Conservation (phyloP, 1,284 basidiomycete species). For the Sporisorium scitamineum region DNA sequence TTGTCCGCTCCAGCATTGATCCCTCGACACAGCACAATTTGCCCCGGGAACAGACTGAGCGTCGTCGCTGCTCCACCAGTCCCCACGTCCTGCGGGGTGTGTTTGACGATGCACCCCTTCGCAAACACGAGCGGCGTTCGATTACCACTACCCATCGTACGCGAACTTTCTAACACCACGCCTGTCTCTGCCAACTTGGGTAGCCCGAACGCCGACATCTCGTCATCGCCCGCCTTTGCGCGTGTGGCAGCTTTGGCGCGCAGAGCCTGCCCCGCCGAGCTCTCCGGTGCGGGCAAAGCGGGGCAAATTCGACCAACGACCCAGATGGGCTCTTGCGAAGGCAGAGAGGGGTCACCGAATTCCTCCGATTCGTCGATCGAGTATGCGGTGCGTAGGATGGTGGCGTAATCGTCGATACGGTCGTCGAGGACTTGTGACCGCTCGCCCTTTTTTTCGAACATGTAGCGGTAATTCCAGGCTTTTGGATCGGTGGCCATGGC, state of each 20-base stretch:
- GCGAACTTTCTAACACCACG: slow-evolving; percentile 55
- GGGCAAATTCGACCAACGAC: slow-evolving; percentile 62
- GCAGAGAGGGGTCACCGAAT: slow-evolving; percentile 58
- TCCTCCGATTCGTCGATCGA: slow-evolving; percentile 40
- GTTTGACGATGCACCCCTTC: slow-evolving; percentile 45
- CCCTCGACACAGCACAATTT: slow-evolving; percentile 87
- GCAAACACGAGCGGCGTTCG: slow-evolving; percentile 54
- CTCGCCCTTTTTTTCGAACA: slow-evolving; percentile 67
- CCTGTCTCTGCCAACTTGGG: slow-evolving; percentile 45
- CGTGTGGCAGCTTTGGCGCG: slow-evolving; percentile 9
- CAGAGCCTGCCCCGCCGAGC: slow-evolving; percentile 19
- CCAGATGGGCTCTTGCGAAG: slow-evolving; percentile 62
- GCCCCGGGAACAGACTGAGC: slow-evolving; percentile 85
- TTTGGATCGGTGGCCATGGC: slow-evolving; percentile 63
- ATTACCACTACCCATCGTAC: slow-evolving; percentile 62
- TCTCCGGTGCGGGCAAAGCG: slow-evolving; percentile 23
- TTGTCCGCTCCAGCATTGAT: slow-evolving; percentile 88
- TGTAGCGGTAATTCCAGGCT: slow-evolving; percentile 67
- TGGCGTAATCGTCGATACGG: slow-evolving; percentile 57
- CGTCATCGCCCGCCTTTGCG: background rate
- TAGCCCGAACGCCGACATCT: slow-evolving; percentile 12
- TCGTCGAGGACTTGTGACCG: slow-evolving; percentile 60
- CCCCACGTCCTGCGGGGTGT: slow-evolving; percentile 46
- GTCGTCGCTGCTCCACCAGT: slow-evolving; percentile 31
- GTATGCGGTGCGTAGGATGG: slow-evolving; percentile 54